Evolutionary conservation across 106 monocot species (phyloP).

Genomic region (Hemerocallis citrina): DNA sequence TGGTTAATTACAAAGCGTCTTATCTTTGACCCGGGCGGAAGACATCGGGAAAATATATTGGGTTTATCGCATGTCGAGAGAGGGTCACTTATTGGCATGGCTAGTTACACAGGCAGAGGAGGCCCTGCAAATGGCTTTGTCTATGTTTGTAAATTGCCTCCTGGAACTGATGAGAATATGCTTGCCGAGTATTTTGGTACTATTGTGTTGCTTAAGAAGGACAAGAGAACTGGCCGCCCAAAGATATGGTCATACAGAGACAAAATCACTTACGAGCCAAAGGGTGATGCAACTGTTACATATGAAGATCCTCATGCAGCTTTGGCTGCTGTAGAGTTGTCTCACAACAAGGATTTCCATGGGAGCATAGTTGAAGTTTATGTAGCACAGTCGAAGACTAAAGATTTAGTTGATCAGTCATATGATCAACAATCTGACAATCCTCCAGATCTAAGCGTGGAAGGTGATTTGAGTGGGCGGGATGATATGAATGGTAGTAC

Average conservation of each 20-base stretch:
- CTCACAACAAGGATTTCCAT: slow-evolving; percentile 93
- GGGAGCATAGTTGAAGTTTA: slow-evolving; percentile 73
- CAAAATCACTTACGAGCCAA: slow-evolving; percentile 87
- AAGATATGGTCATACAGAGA: slow-evolving; percentile 97
- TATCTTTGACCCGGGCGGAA: too few relatives aligned
- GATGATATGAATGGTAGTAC: slow-evolving; percentile 28
- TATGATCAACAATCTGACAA: slow-evolving; percentile 15
- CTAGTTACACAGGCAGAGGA: slow-evolving; percentile 50
- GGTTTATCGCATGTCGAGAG: too few relatives aligned
- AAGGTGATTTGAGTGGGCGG: slow-evolving; percentile 16
- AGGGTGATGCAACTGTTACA: slow-evolving; percentile 96
- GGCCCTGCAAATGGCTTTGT: slow-evolving; percentile 65
- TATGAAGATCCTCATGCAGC: slow-evolving; percentile 99
- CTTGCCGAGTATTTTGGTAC: slow-evolving; percentile 96
- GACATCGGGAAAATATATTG: too few relatives aligned
- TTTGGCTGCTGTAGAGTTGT: slow-evolving; percentile 93
- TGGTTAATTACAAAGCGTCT: too few relatives aligned
- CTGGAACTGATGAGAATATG: slow-evolving; percentile 88
- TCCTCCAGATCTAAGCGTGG: slow-evolving; percentile 12
- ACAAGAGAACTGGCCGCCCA: slow-evolving; percentile 84
- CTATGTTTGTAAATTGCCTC: slow-evolving; percentile 88
- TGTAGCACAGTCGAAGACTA: slow-evolving; percentile 80
- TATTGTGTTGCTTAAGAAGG: slow-evolving; percentile 99
- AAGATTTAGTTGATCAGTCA: slow-evolving; percentile 43
- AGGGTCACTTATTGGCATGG: slow-evolving; percentile 58